Percentiles rank a stretch among this genome's conserved stretches.
These are phyloP conservation scores for Malus hybrid DNA, from an alignment of 331 rosid species.

Conservation along the genomic window DNA sequence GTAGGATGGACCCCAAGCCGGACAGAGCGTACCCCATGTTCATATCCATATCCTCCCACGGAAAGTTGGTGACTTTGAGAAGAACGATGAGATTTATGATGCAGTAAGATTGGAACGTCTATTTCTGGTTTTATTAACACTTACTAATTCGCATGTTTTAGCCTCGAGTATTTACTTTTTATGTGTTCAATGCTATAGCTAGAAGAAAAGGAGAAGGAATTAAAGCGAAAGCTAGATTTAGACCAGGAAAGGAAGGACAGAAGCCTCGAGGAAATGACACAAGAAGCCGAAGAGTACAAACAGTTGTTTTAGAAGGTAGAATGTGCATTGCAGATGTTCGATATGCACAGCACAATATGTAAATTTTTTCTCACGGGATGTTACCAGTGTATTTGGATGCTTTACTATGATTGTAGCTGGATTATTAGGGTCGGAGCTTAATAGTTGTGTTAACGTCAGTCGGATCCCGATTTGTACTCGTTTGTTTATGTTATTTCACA, in stretches of 20 bases:
- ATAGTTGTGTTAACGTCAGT: background rate
- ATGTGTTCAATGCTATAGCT: slow-evolving; percentile 31
- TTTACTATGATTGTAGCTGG: background rate
- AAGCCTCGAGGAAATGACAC: slow-evolving; percentile 55
- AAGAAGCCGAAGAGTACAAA: slow-evolving; percentile 69
- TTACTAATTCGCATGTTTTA: background rate
- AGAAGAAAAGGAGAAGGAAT: slow-evolving; percentile 61
- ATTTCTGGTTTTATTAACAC: background rate
- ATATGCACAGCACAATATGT: background rate
- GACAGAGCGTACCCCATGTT: slow-evolving; percentile 88
- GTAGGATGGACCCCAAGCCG: slow-evolving; percentile 90
- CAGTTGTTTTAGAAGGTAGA: slow-evolving; percentile 34
- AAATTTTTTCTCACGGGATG: background rate
- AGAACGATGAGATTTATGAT: slow-evolving; percentile 78
- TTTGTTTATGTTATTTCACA: too few species aligned
- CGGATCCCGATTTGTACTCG: background rate
- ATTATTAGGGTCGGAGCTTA: background rate
- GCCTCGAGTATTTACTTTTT: background rate
- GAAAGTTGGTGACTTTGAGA: slow-evolving; percentile 64
- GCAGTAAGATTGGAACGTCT: slow-evolving; percentile 37
- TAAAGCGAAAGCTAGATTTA: slow-evolving; percentile 67
- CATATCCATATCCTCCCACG: slow-evolving; percentile 80
- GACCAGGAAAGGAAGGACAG: slow-evolving; percentile 79
- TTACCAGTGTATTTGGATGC: background rate
- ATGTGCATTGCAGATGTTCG: background rate